Conservation (phyloP, 1,139 yeast species). For the Magnusiomyces fungicola region DNA sequence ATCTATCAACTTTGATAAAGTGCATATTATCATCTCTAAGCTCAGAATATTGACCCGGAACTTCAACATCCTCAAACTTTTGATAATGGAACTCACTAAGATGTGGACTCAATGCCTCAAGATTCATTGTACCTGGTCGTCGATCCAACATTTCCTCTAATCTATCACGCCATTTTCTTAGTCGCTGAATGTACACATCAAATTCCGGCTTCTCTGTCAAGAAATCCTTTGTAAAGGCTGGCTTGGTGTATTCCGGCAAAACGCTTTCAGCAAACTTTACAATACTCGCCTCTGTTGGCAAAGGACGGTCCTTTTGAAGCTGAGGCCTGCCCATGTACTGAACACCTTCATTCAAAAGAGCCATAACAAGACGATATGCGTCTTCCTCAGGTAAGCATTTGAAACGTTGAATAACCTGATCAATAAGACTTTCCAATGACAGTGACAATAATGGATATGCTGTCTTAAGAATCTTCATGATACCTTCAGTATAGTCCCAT, state of each 20-base stretch:
- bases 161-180: conserved; percentile 89
- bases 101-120: conserved; percentile 91
- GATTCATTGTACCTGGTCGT: conserved; percentile 65
- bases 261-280: conserved; percentile 90
- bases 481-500: conserved; percentile 92
- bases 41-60: conserved; percentile 88
- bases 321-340: conserved; percentile 75
- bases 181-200: conserved; percentile 74
- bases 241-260: conserved; percentile 79
- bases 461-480: conserved; percentile 89
- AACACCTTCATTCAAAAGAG: conserved; percentile 87
- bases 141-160: conserved; percentile 82
- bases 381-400: conserved; percentile 95
- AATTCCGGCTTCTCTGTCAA: conserved; percentile 82
- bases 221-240: conserved; percentile 89
- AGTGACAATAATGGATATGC: conserved; percentile 92
- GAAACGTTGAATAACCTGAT: conserved; percentile 89
- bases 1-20: conserved; percentile 87
- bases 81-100: conserved; percentile 96
- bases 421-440: conserved; percentile 89
- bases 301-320: conserved; percentile 81
- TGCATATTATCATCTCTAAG: conserved; percentile 74
- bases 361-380: conserved; percentile 88
- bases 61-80: conserved; percentile 93
- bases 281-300: conserved; percentile 85